A percentile compares a stretch with the other conserved stretches of the same genome.
phyloP scores from a whole-genome alignment of 306 rosid genomes.

The Glycine latifolia region DNA sequence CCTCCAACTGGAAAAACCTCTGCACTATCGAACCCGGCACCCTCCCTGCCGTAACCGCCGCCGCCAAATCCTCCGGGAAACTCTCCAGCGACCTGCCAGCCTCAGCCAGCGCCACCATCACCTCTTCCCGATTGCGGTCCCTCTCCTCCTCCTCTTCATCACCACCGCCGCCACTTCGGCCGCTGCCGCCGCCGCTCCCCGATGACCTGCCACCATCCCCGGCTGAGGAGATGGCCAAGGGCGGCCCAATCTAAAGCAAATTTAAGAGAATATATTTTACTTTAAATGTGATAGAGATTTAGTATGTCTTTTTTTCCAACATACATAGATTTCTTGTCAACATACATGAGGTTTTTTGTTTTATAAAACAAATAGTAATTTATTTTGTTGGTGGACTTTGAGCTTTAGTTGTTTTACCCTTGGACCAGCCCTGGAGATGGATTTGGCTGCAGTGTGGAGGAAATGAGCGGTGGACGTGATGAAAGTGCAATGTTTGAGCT shows the following conservation, averaged over 20 bases:
- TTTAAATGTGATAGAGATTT: too few relatives aligned
- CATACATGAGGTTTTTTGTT: too few relatives aligned
- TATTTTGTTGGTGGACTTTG: too few relatives aligned
- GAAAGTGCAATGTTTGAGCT: conserved; percentile 32
- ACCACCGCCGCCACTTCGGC: not conserved
- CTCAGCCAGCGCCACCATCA: conserved; percentile 65
- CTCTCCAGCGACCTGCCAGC: conserved; percentile 73
- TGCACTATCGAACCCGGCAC: conserved; percentile 75
- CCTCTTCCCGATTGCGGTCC: conserved; percentile 72
- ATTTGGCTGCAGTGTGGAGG: conserved; percentile 4
- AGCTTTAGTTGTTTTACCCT: too few relatives aligned
- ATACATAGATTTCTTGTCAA: too few relatives aligned
- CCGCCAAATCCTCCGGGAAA: conserved; percentile 77
- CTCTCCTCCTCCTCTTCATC: conserved; percentile 58
- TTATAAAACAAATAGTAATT: too few relatives aligned
- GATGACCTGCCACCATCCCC: conserved; percentile 27
- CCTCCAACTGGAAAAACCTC: conserved; percentile 78
- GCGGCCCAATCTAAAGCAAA: too few relatives aligned
- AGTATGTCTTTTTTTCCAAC: too few relatives aligned
- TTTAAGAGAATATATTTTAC: too few relatives aligned
- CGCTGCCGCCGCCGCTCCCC: conserved; percentile 40
- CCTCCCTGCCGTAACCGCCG: conserved; percentile 69
- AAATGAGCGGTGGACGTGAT: conserved; percentile 42
- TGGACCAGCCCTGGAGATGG: not conserved
- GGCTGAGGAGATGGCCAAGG: conserved; percentile 11